phyloP scores from a whole-genome alignment of 164 flowering plant species.

The grape (Vitis vinifera) region ASM3070453v1 NC_081817.1:7665001-7665500 shows the following conservation, averaged over 20 bases:
- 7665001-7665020: not conserved
- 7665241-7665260: constrained; percentile 61
- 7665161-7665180: constrained; percentile 58
- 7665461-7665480: not conserved
- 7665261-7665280: constrained; percentile 68
- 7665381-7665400: constrained; percentile 75
- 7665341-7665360: constrained; percentile 31
- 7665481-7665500: constrained; percentile 10
- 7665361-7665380: constrained; percentile 67
- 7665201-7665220: constrained; percentile 63
- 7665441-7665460: constrained; percentile 16
- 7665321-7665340: constrained; percentile 24
- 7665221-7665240: constrained; percentile 81
- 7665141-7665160: constrained; percentile 54
- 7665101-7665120: not conserved
- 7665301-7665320: constrained; percentile 56
- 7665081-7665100: not conserved
- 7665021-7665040: not conserved
- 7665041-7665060: not conserved
- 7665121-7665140: too few relatives aligned
- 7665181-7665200: constrained; percentile 55
- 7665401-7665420: constrained; percentile 14
- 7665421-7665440: constrained; percentile 2
- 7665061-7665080: not conserved
- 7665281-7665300: constrained; percentile 72